Conservation (phyloP, 176 grass and related monocot genomes). For the Echinochloa phyllopogon region DNA sequence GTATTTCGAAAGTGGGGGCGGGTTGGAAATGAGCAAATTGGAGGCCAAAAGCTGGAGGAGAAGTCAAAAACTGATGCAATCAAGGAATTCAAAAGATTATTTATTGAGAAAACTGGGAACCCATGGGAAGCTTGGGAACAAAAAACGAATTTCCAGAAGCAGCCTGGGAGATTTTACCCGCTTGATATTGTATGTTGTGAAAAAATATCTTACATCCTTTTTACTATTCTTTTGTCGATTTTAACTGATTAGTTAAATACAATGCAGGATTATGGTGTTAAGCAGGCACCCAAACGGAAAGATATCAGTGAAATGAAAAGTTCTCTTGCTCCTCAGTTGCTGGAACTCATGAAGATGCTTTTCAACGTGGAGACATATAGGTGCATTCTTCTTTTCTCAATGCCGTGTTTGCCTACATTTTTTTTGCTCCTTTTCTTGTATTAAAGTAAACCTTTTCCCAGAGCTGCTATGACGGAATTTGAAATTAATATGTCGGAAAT, state of each 20-base stretch:
- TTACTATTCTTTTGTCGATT: background rate
- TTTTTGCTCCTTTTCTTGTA: background rate
- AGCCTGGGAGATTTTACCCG: constrained; percentile 83
- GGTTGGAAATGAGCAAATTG: constrained; percentile 90
- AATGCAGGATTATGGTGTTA: constrained; percentile 93
- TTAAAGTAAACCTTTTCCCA: constrained; percentile 31
- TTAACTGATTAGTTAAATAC: constrained; percentile 15
- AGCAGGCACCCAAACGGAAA: constrained; percentile 64
- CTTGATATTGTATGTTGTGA: constrained; percentile 82
- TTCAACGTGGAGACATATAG: constrained; percentile 95
- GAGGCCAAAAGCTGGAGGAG: constrained; percentile 79
- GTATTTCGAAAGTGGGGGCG: constrained; percentile 96
- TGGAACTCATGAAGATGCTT: constrained; percentile 90
- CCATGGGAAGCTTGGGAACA: constrained; percentile 90
- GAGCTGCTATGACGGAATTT: constrained; percentile 95
- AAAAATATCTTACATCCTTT: background rate
- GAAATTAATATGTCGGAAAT: constrained; percentile 99
- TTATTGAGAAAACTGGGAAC: constrained; percentile 97
- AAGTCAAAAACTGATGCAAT: constrained; percentile 88
- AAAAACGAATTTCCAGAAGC: constrained; percentile 81
- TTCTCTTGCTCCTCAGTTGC: constrained; percentile 80
- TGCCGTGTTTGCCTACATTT: background rate
- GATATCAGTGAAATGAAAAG: constrained; percentile 68
- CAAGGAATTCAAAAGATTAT: constrained; percentile 88
- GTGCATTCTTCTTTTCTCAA: constrained; percentile 42